Base-by-base conservation (phyloP, 108 stramenopile species). In the Mediolabrus comicus region DNA sequence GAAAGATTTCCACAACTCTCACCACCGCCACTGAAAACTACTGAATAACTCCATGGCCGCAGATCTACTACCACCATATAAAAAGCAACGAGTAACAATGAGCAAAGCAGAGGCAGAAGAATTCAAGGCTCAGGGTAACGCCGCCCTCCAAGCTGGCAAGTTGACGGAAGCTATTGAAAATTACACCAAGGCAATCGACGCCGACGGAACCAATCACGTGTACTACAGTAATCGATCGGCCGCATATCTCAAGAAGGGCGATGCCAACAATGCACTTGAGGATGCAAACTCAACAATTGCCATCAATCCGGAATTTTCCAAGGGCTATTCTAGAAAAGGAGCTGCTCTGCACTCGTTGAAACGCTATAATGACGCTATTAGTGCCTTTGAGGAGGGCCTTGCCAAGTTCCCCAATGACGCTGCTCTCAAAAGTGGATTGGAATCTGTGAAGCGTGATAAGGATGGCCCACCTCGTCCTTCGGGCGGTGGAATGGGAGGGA, bases 191-290 rank as follows among this genome's bases (percentile, higher is more conserved):
- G 98, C 98, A 54, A 99, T 99, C 73, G 82, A 91, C 60, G 63
- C 91, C 55, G 97, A 99, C 58, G 95, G 94, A 19, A 55, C 86
- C 78, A 96, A 97, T 75, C 96, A 97, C 81, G 92, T 97, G 24
- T 98, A 92, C 79, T 98, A 83, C 77, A 89, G 88, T 73, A 98
- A 99, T 79, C 90, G 99, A n/a, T 93, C 92, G 19, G 98, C 98
- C 11, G 98, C 99, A 16, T 96, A 97, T 65, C 81, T 99, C 68
- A 83, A 82, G 68, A 80, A 90, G 65, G 95, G 92, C 34, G 89
- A 99, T 69, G 90, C 88, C 41, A 75, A 83, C 67, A 97, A 94
- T 34, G 99, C 99, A 17, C 84, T 99, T 56, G 91, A 92, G 69
- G 99, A 99, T 76, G 98, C 97, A 34, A 85, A 95, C 39, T 60